A percentile compares a stretch with the other conserved stretches of the same genome.
phyloP scores from a whole-genome alignment of 2,329 filamentous ascomycete genomes.

The Diaporthe velutina region DNA sequence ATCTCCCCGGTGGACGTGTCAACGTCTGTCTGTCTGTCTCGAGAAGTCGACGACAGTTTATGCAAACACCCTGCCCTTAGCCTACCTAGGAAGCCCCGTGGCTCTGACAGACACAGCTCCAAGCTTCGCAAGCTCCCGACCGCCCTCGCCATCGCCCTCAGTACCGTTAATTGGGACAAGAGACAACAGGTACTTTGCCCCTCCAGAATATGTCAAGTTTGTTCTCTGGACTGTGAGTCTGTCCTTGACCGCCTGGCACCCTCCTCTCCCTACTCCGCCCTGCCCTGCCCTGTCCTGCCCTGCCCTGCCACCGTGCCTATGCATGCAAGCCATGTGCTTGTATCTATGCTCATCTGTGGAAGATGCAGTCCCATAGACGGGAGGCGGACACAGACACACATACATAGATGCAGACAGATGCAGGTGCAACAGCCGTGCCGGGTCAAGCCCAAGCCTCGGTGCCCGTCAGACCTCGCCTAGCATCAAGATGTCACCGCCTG shows the following conservation, averaged over 20 bases:
- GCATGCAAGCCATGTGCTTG: background rate
- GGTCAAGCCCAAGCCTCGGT: background rate
- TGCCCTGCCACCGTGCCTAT: background rate
- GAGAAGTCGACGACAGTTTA: slow-evolving; percentile 19
- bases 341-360: background rate
- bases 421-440: slow-evolving; percentile 3
- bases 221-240: slow-evolving; percentile 49
- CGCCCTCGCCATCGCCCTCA: slow-evolving; percentile 11
- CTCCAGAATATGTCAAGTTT: slow-evolving; percentile 46
- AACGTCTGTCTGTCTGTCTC: slow-evolving; percentile 29
- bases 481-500: slow-evolving; percentile 10
- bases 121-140: slow-evolving; percentile 7
- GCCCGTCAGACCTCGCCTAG: slow-evolving; percentile 7
- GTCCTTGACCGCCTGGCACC: slow-evolving; percentile 25
- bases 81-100: slow-evolving; percentile 16
- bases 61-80: slow-evolving; percentile 19
- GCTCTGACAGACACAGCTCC: slow-evolving; percentile 30
- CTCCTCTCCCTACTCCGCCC: background rate
- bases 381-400: background rate
- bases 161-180: slow-evolving; percentile 6
- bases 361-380: background rate
- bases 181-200: slow-evolving; percentile 26
- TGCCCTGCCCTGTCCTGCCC: background rate
- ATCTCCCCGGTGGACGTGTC: slow-evolving; percentile 32
- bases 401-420: background rate